Evolutionary conservation across 495 filamentous ascomycete genomes (phyloP).

Genomic region (Evernia prunastri): DNA sequence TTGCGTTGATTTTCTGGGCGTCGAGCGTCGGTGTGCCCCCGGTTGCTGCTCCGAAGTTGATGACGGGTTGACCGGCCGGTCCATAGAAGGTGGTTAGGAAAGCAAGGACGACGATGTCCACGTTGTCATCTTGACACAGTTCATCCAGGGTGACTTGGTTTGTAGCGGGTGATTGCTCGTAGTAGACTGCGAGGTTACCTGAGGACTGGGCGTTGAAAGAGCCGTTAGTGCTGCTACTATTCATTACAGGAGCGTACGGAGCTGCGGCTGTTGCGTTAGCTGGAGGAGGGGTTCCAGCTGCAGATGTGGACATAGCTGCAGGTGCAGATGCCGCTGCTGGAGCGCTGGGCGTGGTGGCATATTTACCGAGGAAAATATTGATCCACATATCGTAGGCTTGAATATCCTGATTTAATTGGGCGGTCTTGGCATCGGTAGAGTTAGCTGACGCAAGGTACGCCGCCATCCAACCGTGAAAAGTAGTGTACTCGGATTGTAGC

Average conservation of each 20-base stretch:
- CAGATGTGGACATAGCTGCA: neutral
- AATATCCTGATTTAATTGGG: conserved; percentile 5
- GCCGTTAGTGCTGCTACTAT: neutral
- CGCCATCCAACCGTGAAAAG: conserved; percentile 13
- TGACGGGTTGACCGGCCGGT: conserved; percentile 28
- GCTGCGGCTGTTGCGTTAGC: conserved; percentile 7
- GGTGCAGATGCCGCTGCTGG: neutral
- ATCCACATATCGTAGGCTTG: conserved; percentile 16
- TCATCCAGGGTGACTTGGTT: conserved; percentile 7
- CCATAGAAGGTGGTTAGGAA: conserved; percentile 43
- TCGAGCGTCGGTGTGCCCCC: conserved; percentile 21
- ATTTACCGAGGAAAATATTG: conserved; percentile 5
- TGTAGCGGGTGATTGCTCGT: conserved; percentile 20
- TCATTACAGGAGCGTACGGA: neutral
- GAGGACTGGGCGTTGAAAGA: conserved; percentile 7
- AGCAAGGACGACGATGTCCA: conserved; percentile 48
- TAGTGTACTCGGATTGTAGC: conserved; percentile 5
- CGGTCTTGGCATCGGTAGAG: neutral
- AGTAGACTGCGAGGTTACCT: conserved; percentile 26
- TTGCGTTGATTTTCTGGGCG: conserved; percentile 15
- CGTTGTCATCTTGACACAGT: conserved; percentile 30
- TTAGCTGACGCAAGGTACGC: conserved; percentile 6
- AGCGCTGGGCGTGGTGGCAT: neutral
- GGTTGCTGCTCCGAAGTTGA: conserved; percentile 29
- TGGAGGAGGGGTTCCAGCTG: neutral